Percentiles rank a stretch among this genome's conserved stretches.
Evolutionary conservation across 768 basidiomycete genomes (phyloP).

Genomic region (Tricholoma saponaceum): DNA sequence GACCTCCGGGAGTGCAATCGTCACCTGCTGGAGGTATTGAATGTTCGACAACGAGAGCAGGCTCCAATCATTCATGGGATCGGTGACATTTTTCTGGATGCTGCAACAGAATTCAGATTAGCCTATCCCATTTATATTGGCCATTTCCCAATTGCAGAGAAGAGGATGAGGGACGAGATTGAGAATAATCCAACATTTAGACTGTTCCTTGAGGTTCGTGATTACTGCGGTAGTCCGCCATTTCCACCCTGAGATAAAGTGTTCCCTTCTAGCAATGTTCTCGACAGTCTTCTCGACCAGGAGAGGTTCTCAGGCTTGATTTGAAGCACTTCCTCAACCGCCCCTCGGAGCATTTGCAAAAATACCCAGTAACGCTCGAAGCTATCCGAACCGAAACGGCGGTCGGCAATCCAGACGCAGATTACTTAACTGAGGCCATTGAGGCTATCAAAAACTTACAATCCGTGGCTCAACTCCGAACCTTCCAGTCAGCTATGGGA

Average conservation of each 20-base stretch:
- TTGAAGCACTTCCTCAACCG: conserved; percentile 77
- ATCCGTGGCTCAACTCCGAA: conserved; percentile 74
- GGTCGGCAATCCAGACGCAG: conserved; percentile 74
- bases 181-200: conserved; percentile 79
- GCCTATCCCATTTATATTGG: conserved; percentile 87
- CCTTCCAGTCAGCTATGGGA: conserved; percentile 90
- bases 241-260: not conserved
- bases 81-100: conserved; percentile 85
- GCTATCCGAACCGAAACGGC: conserved; percentile 83
- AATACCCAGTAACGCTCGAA: conserved; percentile 81
- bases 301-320: conserved; percentile 46
- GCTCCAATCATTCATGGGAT: conserved; percentile 78
- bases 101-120: conserved; percentile 82
- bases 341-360: conserved; percentile 78
- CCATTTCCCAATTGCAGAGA: conserved; percentile 81
- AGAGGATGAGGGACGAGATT: conserved; percentile 80
- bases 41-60: conserved; percentile 84
- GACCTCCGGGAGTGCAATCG: conserved; percentile 84
- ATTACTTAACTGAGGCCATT: conserved; percentile 81
- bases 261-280: conserved; percentile 35
- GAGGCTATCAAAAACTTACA: conserved; percentile 81
- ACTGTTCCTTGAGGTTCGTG: conserved; percentile 78
- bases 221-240: not conserved
- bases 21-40: conserved; percentile 79
- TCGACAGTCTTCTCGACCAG: conserved; percentile 32